Evolutionary conservation across 1,284 basidiomycete species (phyloP).

Genomic region (Veloboletus limbatus): DNA sequence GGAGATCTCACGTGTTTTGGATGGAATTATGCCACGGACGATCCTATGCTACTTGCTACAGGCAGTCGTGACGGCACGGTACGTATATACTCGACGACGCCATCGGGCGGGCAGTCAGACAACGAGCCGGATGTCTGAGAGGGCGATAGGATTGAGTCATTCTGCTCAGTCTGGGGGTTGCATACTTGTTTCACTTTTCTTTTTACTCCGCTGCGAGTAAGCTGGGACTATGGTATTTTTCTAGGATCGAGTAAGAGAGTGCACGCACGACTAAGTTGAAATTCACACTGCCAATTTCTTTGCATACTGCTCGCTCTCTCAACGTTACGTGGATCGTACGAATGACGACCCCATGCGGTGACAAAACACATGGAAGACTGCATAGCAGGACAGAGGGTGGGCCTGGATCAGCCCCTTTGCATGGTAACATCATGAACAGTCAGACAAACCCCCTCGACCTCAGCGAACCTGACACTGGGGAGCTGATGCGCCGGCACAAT

Average conservation of each 20-base stretch:
- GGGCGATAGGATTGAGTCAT: slow-evolving; percentile 22
- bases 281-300: too few relatives aligned
- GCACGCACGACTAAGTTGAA: too few relatives aligned
- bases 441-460: too few relatives aligned
- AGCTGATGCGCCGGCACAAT: too few relatives aligned
- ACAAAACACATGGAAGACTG: too few relatives aligned
- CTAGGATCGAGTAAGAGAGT: slow-evolving; percentile 7
- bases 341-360: too few relatives aligned
- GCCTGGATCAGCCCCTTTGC: too few relatives aligned
- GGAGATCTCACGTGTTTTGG: slow-evolving; percentile 75
- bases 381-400: too few relatives aligned
- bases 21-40: slow-evolving; percentile 65
- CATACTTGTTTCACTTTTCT: background rate
- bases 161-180: slow-evolving; percentile 32
- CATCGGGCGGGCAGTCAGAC: slow-evolving; percentile 21
- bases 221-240: slow-evolving; percentile 16
- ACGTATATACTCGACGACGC: slow-evolving; percentile 58
- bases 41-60: slow-evolving; percentile 77
- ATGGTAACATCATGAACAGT: too few relatives aligned
- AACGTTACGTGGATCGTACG: too few relatives aligned
- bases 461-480: too few relatives aligned
- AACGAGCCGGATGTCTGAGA: slow-evolving; percentile 28
- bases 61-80: slow-evolving; percentile 74
- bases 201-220: background rate
- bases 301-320: too few relatives aligned